phyloP scores from a whole-genome alignment of 2,329 filamentous ascomycete genomes.

The Cercospora janseana region DNA sequence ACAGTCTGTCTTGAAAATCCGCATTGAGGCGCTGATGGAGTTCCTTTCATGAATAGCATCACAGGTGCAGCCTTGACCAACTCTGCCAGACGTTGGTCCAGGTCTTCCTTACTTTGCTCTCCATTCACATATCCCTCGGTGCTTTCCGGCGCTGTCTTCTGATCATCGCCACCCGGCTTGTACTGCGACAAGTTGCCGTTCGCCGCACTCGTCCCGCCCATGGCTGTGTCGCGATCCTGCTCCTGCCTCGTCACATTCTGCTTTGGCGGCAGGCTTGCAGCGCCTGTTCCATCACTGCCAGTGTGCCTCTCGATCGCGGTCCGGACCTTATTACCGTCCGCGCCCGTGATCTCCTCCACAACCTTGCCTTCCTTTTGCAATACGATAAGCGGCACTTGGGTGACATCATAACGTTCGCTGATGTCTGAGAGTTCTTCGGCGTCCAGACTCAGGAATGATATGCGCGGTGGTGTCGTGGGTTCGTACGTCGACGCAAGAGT shows the following conservation, averaged over 20 bases:
- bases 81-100: constrained; percentile 75
- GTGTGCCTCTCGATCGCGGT: constrained; percentile 81
- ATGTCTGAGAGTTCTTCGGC: constrained; percentile 92
- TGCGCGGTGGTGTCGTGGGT: constrained; percentile 59
- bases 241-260: constrained; percentile 38
- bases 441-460: constrained; percentile 86
- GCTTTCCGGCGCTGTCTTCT: constrained; percentile 49
- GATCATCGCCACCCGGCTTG: constrained; percentile 44
- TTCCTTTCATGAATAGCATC: constrained; percentile 99
- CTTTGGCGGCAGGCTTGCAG: constrained; percentile 43
- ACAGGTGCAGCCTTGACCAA: constrained; percentile 93
- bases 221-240: constrained; percentile 14
- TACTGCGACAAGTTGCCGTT: constrained; percentile 43
- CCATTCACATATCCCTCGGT: constrained; percentile 41
- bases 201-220: constrained; percentile 28
- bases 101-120: constrained; percentile 69
- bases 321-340: constrained; percentile 81
- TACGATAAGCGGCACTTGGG: constrained; percentile 88
- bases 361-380: constrained; percentile 72
- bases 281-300: constrained; percentile 39
- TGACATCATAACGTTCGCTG: constrained; percentile 89
- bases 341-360: constrained; percentile 83
- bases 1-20: constrained; percentile 93
- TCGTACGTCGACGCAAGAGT: constrained; percentile 86
- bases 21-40: constrained; percentile 79